Base-by-base conservation (phyloP, 139 green algal species). In the Deuterostichococcus epilithicus region DNA sequence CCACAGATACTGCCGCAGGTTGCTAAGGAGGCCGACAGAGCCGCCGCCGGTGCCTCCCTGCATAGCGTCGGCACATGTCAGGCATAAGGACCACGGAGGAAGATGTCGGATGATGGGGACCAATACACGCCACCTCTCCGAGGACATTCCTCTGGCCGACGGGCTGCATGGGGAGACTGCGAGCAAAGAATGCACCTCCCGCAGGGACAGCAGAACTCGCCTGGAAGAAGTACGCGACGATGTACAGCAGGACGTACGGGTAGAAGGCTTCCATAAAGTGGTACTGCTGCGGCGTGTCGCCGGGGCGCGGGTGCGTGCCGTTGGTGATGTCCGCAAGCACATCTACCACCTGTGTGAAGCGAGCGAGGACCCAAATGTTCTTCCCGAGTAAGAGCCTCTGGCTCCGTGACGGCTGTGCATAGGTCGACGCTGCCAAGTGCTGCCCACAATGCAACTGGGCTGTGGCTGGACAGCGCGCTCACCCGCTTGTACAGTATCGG, bases 1-100 rank as follows among this genome's bases (percentile, higher is more conserved):
- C 86, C 87, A 97, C 30, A 97, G 78, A 42, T 86, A 92, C 25
- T 83, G 79, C 44, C 90, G 83, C 65, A 91, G 35, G 80, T 95
- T 95, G 78, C 88, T 89, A 33, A 97, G 77, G 36, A 94, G 77
- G 20, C 92, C 92, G 38, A 88, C 81, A 42, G 82, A 77, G 37
- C 83, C 86, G 45, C 84, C 88, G 23, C 88, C 85, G 8, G 72
- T 69, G 18, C 76, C 78, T 0, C 86, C 86, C 71, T 88, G 83
- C 52, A 79, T 74, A 23, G 3, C 1, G 38, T 1, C 25, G 39
- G 28, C 42, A 13, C n/a, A n/a, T n/a, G n/a, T n/a, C n/a, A n/a
- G n/a, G n/a, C n/a, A n/a, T n/a, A n/a, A n/a, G n/a, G n/a, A n/a
- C n/a, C n/a, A n/a, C n/a, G n/a, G n/a, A n/a, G n/a, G n/a, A n/a